These are phyloP conservation scores for Cornus florida DNA, from an alignment of 148 eudicot species.

Conservation along the genomic window DNA sequence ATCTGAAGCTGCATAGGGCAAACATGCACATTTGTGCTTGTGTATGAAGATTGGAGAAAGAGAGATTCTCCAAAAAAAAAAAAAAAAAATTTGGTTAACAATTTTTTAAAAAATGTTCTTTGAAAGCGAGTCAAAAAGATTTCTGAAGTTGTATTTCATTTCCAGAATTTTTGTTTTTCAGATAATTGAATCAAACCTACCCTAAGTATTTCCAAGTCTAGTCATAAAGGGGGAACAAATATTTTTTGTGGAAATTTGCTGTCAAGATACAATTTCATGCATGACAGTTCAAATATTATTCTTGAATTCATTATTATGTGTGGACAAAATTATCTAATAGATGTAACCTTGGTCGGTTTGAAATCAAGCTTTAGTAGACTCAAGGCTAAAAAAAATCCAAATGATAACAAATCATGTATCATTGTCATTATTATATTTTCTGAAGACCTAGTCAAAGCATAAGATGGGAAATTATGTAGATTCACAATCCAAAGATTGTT, in stretches of 20 bases:
- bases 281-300: background rate
- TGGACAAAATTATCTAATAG: background rate
- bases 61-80: background rate
- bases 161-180: too few species aligned
- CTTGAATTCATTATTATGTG: background rate
- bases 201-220: background rate
- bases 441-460: background rate
- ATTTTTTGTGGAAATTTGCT: background rate
- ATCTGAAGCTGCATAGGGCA: background rate
- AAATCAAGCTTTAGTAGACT: background rate
- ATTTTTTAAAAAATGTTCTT: too few species aligned
- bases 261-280: background rate
- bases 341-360: slow-evolving; percentile 4
- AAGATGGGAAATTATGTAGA: too few species aligned
- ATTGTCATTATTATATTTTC: background rate
- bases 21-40: background rate
- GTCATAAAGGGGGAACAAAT: background rate
- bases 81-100: too few species aligned
- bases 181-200: too few species aligned
- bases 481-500: too few species aligned
- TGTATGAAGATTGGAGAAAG: background rate
- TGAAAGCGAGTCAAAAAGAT: too few species aligned
- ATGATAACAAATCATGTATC: background rate
- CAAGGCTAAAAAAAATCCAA: background rate
- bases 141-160: too few species aligned